Evolutionary conservation across 2,329 filamentous ascomycete species (phyloP).

Genomic region (Venturia nashicola): DNA sequence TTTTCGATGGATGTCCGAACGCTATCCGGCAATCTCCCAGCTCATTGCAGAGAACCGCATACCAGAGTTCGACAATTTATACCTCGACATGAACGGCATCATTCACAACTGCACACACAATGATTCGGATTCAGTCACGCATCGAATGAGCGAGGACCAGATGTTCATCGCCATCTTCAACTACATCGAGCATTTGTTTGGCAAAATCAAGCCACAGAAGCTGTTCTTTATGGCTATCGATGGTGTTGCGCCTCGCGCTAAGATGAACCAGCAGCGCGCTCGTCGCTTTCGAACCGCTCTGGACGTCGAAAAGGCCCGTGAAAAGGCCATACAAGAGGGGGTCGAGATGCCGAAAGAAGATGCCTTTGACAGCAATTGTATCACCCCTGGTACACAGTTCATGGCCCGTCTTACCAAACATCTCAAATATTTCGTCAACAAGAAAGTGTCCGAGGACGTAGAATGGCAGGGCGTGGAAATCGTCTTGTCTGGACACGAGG

Average conservation of each 20-base stretch:
- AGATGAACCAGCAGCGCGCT: constrained; percentile 99
- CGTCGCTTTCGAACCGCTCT: constrained; percentile 89
- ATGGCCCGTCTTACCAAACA: constrained; percentile 94
- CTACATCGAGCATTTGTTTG: constrained; percentile 97
- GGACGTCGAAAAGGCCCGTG: constrained; percentile 77
- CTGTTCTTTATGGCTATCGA: constrained; percentile 99
- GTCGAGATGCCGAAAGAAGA: constrained; percentile 90
- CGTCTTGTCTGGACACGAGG: constrained; percentile 92
- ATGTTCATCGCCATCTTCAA: constrained; percentile 99
- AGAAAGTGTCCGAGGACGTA: constrained; percentile 91
- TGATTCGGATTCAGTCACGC: constrained; percentile 81
- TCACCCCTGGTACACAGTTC: constrained; percentile 93
- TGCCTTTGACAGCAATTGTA: constrained; percentile 97
- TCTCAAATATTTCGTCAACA: constrained; percentile 96
- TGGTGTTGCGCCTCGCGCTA: constrained; percentile 90
- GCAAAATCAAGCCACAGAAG: constrained; percentile 97
- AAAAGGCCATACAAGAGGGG: constrained; percentile 83
- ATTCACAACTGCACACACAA: constrained; percentile 99
- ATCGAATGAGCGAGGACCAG: constrained; percentile 90
- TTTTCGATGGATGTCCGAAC: constrained; percentile 98
- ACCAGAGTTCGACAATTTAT: constrained; percentile 96
- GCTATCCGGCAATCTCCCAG: constrained; percentile 96
- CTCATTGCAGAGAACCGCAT: constrained; percentile 98
- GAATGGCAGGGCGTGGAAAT: constrained; percentile 98
- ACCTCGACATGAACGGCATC: constrained; percentile 98